Conservation (phyloP, 2,329 filamentous ascomycete genomes). For the Paracamarosporium sp. region DNA sequence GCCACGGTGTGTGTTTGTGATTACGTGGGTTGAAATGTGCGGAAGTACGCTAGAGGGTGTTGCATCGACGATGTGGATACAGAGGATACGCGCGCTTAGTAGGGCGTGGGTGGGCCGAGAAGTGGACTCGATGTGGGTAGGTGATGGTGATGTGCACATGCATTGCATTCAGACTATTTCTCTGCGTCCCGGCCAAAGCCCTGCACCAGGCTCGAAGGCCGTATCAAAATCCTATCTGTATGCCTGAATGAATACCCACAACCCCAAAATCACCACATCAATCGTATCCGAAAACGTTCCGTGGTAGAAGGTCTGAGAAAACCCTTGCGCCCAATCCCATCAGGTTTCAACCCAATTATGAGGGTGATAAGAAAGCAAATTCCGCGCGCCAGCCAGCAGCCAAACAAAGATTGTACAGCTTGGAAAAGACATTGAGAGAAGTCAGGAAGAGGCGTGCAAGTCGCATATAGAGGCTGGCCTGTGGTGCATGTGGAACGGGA, state of each 20-base stretch:
- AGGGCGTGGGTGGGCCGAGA: too few species aligned
- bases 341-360: too few species aligned
- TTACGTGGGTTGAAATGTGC: too few species aligned
- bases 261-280: neutral
- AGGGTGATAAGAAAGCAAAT: neutral
- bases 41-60: too few species aligned
- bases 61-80: too few species aligned
- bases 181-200: neutral
- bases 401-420: constrained; percentile 10
- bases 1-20: too few species aligned
- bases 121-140: too few species aligned
- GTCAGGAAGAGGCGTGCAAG: neutral
- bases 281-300: constrained; percentile 1
- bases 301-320: neutral
- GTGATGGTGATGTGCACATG: neutral
- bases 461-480: neutral
- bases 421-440: constrained; percentile 9
- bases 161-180: constrained; percentile 5
- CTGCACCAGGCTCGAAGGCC: neutral
- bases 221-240: neutral
- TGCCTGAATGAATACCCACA: neutral
- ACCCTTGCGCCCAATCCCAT: neutral
- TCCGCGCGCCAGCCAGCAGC: constrained; percentile 7
- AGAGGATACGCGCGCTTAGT: too few species aligned
- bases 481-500: neutral